Percentiles rank a stretch among this genome's conserved stretches.
Evolutionary conservation across 768 basidiomycete genomes (phyloP).

Genomic region (Cytidiella melzeri): DNA sequence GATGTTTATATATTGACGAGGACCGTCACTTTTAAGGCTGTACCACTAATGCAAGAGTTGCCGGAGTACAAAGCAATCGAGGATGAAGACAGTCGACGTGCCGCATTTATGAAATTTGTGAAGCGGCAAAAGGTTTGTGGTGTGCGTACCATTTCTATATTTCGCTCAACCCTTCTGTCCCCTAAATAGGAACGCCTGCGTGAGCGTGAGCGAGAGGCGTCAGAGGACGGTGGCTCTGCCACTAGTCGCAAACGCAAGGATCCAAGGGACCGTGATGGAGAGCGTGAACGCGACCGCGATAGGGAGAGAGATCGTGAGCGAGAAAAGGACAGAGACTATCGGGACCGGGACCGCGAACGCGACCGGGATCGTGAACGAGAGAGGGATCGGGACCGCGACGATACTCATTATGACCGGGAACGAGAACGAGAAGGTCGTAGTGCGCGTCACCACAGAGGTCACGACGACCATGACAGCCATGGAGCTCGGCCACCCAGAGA

Average conservation of each 20-base stretch:
- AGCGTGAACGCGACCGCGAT: conserved; percentile 23
- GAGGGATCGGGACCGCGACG: conserved; percentile 22
- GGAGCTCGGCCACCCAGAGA: conserved; percentile 35
- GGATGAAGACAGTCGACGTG: conserved; percentile 76
- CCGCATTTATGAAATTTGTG: conserved; percentile 83
- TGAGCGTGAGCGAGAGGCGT: conserved; percentile 44
- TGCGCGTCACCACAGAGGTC: conserved; percentile 41
- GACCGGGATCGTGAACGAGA: conserved; percentile 23
- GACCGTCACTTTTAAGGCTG: conserved; percentile 38
- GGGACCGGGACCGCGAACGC: conserved; percentile 14
- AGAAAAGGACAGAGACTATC: conserved; percentile 26
- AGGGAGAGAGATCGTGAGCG: conserved; percentile 22
- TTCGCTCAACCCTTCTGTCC: background rate
- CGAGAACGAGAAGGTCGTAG: conserved; percentile 32
- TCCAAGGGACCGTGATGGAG: conserved; percentile 34
- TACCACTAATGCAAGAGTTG: conserved; percentile 74
- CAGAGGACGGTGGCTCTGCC: conserved; percentile 77
- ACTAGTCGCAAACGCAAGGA: conserved; percentile 81
- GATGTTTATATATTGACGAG: conserved; percentile 2
- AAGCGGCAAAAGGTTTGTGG: conserved; percentile 78
- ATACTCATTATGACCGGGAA: conserved; percentile 27
- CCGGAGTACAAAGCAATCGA: conserved; percentile 84
- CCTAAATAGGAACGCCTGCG: conserved; percentile 64
- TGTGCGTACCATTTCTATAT: background rate
- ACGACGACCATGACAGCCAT: conserved; percentile 39